phyloP scores from a whole-genome alignment of 2,329 filamentous ascomycete genomes.

The Fusarium bulbicola region DNA sequence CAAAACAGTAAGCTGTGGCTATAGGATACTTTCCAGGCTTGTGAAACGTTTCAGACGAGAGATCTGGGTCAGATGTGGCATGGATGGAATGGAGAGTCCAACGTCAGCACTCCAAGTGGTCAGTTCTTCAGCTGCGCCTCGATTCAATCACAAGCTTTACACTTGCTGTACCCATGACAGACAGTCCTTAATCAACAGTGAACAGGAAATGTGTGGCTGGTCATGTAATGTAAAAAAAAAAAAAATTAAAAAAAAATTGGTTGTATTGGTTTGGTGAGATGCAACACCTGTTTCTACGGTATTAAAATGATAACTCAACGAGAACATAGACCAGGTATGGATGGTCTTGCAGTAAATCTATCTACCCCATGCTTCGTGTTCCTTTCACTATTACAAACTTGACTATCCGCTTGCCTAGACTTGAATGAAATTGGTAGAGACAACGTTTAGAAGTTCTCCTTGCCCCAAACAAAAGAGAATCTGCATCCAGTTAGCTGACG shows the following conservation, averaged over 20 bases:
- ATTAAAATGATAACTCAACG: constrained; percentile 34
- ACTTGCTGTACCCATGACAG: neutral
- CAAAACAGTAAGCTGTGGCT: constrained; percentile 7
- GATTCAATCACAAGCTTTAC: neutral
- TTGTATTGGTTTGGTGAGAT: constrained; percentile 15
- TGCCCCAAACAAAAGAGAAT: constrained; percentile 74
- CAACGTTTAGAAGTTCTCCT: constrained; percentile 63
- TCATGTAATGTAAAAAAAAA: neutral
- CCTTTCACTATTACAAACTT: constrained; percentile 25
- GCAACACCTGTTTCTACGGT: constrained; percentile 24
- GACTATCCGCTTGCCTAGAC: neutral
- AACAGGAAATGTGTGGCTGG: neutral
- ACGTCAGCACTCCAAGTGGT: constrained; percentile 15
- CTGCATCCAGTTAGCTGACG: constrained; percentile 50
- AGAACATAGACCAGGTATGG: constrained; percentile 9
- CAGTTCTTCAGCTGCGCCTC: constrained; percentile 7
- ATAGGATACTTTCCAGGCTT: constrained; percentile 1
- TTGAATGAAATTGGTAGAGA: neutral
- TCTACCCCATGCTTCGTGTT: constrained; percentile 9
- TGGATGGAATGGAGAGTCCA: neutral
- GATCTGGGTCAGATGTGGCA: neutral
- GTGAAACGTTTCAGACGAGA: constrained; percentile 31
- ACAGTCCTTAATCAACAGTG: neutral
- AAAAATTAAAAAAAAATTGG: neutral
- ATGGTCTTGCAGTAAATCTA: constrained; percentile 16